Conservation (phyloP, 441 rosid genomes). For the Rhodomyrtus psidioides region DNA sequence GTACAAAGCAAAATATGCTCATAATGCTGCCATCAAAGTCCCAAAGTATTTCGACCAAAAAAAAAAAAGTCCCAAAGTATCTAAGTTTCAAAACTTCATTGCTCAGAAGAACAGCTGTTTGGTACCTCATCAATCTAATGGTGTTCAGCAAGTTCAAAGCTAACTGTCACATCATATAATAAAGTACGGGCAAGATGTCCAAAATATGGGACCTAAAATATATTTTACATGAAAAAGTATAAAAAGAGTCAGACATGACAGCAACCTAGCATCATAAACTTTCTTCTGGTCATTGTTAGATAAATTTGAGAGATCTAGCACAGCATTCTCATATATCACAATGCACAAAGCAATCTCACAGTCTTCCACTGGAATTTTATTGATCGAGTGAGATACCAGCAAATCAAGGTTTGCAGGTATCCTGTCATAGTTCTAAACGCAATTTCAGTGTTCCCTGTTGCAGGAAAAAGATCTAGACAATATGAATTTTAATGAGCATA, state of each 20-base stretch:
- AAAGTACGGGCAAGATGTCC: background rate
- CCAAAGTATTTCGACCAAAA: no score
- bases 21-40: background rate
- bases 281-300: background rate
- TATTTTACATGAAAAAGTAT: background rate
- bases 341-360: background rate
- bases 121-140: background rate
- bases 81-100: background rate
- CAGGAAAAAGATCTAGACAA: background rate
- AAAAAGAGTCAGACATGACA: background rate
- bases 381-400: background rate
- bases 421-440: background rate
- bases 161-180: background rate
- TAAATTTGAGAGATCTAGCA: background rate
- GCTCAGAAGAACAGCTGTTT: background rate
- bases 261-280: background rate
- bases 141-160: background rate
- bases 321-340: background rate
- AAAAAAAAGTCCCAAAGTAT: background rate
- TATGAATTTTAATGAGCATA: background rate
- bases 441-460: background rate
- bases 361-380: background rate
- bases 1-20: background rate
- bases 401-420: background rate
- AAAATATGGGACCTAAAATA: background rate